Evolutionary conservation across 768 basidiomycete genomes (phyloP), one percentile per base, ranked within the genome.

Genomic region (Pholiota conissans): DNA sequence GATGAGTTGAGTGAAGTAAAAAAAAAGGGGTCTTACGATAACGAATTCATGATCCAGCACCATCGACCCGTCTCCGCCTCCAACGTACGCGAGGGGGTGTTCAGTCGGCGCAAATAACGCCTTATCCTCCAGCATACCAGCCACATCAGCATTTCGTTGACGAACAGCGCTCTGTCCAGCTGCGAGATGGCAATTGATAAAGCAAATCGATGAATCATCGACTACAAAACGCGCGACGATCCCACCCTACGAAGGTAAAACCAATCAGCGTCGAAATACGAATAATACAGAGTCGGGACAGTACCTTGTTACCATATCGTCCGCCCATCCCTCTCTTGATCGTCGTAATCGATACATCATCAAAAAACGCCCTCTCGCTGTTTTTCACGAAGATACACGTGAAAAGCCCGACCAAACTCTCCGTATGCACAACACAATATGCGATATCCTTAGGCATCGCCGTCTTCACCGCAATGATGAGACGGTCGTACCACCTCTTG

Each of bases 121-220:
- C 52, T 86, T 86, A 59, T 91, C 89, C 64, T 98, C 96, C 58
- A 98, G 73, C 57, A 98, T 90, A 0, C 86, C 89, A 5, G 90
- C 87, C 10, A 95, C 77, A 71, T 99, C 96, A 2, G 88, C 85
- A 64, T 97, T 97, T 16, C 96, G 82, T 59, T 90, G 80, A 1
- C 90, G 82, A 16, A 90, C 82, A 49, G 90, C 89, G 55, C 84
- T 82, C 66, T 98, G 95, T 1, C 96, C 96, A 5, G 93, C 93
- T n/a, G 95, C 96, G 58, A 99, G 82, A 78, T 99, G 96, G 62
- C 91, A 94, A 73, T 99, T 99, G 75, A 98, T 85, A 66, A 97
- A 90, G 73, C 96, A 98, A 13, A 98, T 69, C 0, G 93, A 95
- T 1, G 95, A 90, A 70, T 98, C 94, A 58, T 94, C 94, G 45